These are phyloP conservation scores for Phragmites australis DNA, from an alignment of 176 grass and related monocot species.

Conservation along the genomic window DNA sequence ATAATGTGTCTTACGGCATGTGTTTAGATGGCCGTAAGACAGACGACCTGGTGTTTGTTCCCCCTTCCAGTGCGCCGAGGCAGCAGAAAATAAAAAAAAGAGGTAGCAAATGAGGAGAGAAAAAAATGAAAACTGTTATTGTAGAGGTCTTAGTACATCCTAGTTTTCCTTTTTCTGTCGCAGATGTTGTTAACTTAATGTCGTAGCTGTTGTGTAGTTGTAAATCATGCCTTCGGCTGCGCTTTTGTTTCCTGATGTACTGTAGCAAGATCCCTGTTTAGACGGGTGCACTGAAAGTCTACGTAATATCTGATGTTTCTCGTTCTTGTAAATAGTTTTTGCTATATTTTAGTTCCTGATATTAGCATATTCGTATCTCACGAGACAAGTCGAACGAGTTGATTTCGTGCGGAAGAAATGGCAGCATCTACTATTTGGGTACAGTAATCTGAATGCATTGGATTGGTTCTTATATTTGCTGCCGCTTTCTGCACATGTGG, in stretches of 20 bases:
- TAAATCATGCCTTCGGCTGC: conserved; percentile 8
- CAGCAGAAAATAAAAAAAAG: conserved; percentile 30
- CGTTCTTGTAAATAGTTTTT: neutral
- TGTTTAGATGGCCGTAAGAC: conserved; percentile 8
- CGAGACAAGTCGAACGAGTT: neutral
- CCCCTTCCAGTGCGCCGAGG: neutral
- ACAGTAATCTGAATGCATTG: neutral
- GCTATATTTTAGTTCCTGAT: neutral
- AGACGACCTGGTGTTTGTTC: conserved; percentile 16
- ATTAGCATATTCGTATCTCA: neutral
- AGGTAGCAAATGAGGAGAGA: conserved; percentile 24
- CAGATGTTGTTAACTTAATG: conserved; percentile 19
- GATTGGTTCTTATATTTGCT: neutral
- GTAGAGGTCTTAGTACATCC: conserved; percentile 35
- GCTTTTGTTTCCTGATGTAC: neutral
- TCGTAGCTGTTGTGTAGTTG: conserved; percentile 37
- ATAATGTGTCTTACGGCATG: conserved; percentile 9
- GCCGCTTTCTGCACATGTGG: neutral
- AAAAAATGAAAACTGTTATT: neutral
- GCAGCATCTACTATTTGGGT: neutral
- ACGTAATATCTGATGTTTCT: neutral
- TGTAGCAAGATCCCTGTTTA: conserved; percentile 17
- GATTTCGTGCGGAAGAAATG: neutral
- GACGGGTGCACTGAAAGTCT: neutral
- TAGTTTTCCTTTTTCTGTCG: conserved; percentile 27